Percentiles rank a stretch among this genome's conserved stretches.
Conservation (phyloP, 345 rosid species). For the Odontarrhena argentea region DNA sequence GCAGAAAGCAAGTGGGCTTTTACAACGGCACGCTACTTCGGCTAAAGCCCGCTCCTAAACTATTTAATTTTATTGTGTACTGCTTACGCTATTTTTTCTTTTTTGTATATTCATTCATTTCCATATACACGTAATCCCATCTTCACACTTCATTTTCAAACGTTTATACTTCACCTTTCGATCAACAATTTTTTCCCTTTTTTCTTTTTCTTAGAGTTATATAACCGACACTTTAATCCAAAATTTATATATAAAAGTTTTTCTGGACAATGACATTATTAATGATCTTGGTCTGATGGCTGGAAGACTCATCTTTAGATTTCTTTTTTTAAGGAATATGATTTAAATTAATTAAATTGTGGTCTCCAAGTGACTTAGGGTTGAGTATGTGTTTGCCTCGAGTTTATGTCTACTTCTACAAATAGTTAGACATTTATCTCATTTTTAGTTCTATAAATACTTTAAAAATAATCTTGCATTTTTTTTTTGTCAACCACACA, state of each 20-base stretch:
- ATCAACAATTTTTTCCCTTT: neutral
- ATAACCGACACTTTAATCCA: neutral
- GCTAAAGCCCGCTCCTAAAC: slow-evolving; percentile 2
- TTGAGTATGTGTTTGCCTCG: too few relatives aligned
- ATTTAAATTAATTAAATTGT: too few relatives aligned
- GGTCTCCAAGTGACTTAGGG: too few relatives aligned
- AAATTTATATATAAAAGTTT: neutral
- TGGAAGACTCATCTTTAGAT: too few relatives aligned
- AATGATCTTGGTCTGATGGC: too few relatives aligned
- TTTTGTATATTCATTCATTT: neutral
- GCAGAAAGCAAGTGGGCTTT: slow-evolving; percentile 18
- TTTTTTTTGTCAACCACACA: too few relatives aligned
- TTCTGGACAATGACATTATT: neutral
- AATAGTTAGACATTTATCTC: too few relatives aligned
- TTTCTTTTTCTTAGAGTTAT: neutral
- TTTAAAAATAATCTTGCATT: too few relatives aligned
- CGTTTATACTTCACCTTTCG: slow-evolving; percentile 22
- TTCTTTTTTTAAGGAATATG: too few relatives aligned
- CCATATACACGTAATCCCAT: slow-evolving; percentile 32
- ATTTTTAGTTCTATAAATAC: too few relatives aligned
- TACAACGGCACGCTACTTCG: slow-evolving; percentile 18
- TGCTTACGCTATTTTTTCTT: slow-evolving; percentile 9
- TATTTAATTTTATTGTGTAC: slow-evolving; percentile 6
- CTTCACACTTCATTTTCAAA: slow-evolving; percentile 33
- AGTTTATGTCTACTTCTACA: too few relatives aligned